phyloP scores from a whole-genome alignment of 371 early-diverging fungal species.

The Batkoa obscura region DNA sequence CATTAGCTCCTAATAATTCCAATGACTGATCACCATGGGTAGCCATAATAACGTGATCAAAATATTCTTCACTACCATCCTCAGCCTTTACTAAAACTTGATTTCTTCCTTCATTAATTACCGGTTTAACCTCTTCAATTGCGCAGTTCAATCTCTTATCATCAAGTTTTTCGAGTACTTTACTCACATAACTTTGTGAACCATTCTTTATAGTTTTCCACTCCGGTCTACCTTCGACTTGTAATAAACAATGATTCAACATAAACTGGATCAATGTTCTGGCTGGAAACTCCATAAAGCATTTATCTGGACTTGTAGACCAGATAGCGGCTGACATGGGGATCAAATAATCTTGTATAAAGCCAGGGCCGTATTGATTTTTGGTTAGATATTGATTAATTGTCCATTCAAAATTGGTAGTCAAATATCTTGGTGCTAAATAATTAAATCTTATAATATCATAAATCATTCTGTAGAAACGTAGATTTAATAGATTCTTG shows the following conservation, averaged over 20 bases:
- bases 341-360: slow-evolving; percentile 26
- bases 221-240: slow-evolving; percentile 22
- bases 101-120: background rate
- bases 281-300: slow-evolving; percentile 27
- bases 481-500: slow-evolving; percentile 17
- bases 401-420: slow-evolving; percentile 8
- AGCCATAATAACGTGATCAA: slow-evolving; percentile 35
- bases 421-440: slow-evolving; percentile 18
- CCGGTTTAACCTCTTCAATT: slow-evolving; percentile 1
- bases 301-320: slow-evolving; percentile 30
- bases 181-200: slow-evolving; percentile 16
- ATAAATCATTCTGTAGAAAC: slow-evolving; percentile 24
- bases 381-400: slow-evolving; percentile 23
- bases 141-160: slow-evolving; percentile 8
- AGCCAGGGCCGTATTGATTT: slow-evolving; percentile 23
- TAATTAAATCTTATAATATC: slow-evolving; percentile 28
- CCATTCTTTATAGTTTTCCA: slow-evolving; percentile 34
- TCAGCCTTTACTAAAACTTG: slow-evolving; percentile 12
- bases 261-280: slow-evolving; percentile 32
- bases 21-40: slow-evolving; percentile 33
- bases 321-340: slow-evolving; percentile 45
- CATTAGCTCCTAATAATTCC: slow-evolving; percentile 21
- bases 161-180: slow-evolving; percentile 11
- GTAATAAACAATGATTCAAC: slow-evolving; percentile 33
- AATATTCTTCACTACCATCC: slow-evolving; percentile 13